phyloP scores from a whole-genome alignment of 192 early-diverging fungal genomes.

The Coemansia sp. region DNA sequence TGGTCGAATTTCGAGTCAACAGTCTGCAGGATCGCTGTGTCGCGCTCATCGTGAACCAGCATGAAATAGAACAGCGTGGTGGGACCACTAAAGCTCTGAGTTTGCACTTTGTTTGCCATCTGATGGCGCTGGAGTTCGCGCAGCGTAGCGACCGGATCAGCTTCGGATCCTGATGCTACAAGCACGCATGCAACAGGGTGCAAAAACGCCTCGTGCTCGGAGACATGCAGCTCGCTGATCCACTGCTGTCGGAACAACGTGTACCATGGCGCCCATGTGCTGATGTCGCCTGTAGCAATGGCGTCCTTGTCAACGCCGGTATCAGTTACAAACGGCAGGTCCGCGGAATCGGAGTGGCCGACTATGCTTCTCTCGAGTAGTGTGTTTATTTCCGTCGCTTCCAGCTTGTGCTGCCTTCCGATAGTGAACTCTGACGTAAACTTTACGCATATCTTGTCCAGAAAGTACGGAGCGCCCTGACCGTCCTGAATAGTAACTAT shows the following conservation, averaged over 20 bases:
- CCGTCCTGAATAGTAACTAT: conserved; percentile 56
- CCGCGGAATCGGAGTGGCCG: conserved; percentile 5
- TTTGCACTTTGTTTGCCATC: conserved; percentile 58
- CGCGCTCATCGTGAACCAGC: conserved; percentile 77
- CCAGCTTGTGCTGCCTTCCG: conserved; percentile 14
- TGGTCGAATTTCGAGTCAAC: conserved; percentile 50
- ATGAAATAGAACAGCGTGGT: conserved; percentile 79
- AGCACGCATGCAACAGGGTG: conserved; percentile 87
- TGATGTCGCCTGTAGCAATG: conserved; percentile 19
- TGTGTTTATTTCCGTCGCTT: conserved; percentile 26
- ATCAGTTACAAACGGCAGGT: conserved; percentile 21
- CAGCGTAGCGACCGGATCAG: conserved; percentile 74
- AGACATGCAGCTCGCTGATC: conserved; percentile 59
- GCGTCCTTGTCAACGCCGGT: conserved; percentile 13
- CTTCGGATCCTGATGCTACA: conserved; percentile 65
- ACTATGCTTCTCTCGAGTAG: conserved; percentile 17
- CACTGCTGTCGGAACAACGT: conserved; percentile 63
- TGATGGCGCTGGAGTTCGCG: conserved; percentile 58
- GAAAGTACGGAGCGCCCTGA: conserved; percentile 51
- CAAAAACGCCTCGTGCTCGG: conserved; percentile 92
- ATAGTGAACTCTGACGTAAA: conserved; percentile 40
- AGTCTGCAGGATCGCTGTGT: conserved; percentile 30
- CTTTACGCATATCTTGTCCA: conserved; percentile 47
- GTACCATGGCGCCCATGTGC: conserved; percentile 78
- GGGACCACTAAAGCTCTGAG: conserved; percentile 75